Percentiles rank a stretch among this genome's conserved stretches.
These are phyloP conservation scores for Hibiscus tridactylites DNA, from an alignment of 345 rosid species.

Conservation along the genomic window DNA sequence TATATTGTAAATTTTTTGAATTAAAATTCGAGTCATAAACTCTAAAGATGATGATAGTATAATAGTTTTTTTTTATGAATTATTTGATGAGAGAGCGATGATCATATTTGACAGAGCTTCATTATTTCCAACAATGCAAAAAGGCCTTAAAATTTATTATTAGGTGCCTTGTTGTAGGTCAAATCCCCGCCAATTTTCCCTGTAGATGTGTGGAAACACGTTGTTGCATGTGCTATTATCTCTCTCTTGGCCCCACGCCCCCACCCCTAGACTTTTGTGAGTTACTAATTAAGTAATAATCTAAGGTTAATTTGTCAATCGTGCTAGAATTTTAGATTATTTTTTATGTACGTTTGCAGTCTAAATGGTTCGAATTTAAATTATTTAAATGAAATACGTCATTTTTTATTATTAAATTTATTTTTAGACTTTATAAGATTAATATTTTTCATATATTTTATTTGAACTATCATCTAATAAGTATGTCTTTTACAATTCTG, in stretches of 20 bases:
- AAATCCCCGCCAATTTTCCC: not conserved
- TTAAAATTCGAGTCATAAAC: no score
- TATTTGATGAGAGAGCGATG: not conserved
- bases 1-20: no score
- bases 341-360: no score
- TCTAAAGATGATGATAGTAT: not conserved
- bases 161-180: not conserved
- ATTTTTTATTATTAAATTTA: no score
- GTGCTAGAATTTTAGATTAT: no score
- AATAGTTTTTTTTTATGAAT: not conserved
- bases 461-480: no score
- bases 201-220: conserved; percentile 1
- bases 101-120: not conserved
- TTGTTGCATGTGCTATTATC: conserved; percentile 6
- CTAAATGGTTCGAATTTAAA: no score
- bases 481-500: no score
- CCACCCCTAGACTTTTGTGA: not conserved
- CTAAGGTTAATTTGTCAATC: no score
- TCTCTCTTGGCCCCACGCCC: not conserved
- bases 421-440: no score
- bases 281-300: not conserved
- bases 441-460: no score
- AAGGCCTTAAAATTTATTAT: not conserved
- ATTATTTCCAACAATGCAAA: not conserved
- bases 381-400: no score